Base-by-base conservation (phyloP, 225 moss, liverwort and hornwort genomes). In the Pseudisothecium myosuroides region DNA sequence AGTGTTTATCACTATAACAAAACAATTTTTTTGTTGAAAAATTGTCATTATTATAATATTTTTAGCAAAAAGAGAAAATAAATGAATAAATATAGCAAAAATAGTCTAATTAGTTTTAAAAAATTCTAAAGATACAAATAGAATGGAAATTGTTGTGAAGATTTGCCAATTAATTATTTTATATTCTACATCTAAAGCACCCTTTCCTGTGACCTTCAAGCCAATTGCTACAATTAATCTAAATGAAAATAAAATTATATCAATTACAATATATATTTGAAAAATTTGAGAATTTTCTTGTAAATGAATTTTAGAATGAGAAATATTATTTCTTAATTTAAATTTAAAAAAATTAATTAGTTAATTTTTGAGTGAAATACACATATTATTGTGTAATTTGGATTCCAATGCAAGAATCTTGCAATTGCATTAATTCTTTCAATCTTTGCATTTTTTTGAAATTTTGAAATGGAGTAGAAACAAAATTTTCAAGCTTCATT, bases 271-370 rank as follows among this genome's bases (percentile, higher is more conserved):
- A 22, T 7, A 12, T 68, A n/a, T 37, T 12, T 12, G 11, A 67
- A 37, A 6, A 21, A 21, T 37, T 68, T 6, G 4, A 23, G 23
- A 22, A 1, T 4, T 21, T 18, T 34, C 17, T 2, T 0, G 2
- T 9, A 3, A 34, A 65, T 65, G 10, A 65, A 64, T 2, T 34
- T 31, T 64, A 34, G 65, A 18, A 65, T 65, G 18, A 34, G 1
- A 18, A 65, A 34, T 2, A 64, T 54, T 2, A 54, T 54, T 54
- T 17, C 5, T 17, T 54, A 54, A 54, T 54, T 54, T 17, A 52
- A 52, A 14, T 17, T n/a, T n/a, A n/a, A n/a, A n/a, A n/a, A n/a
- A n/a, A n/a, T n/a, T n/a, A n/a, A n/a, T n/a, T n/a, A n/a, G n/a
- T n/a, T n/a, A n/a, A n/a, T n/a, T n/a, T n/a, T n/a, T n/a, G n/a